Percentiles rank a stretch among this genome's conserved stretches.
Evolutionary conservation across 345 rosid genomes (phyloP).

Genomic region (Moricandia arvensis): DNA sequence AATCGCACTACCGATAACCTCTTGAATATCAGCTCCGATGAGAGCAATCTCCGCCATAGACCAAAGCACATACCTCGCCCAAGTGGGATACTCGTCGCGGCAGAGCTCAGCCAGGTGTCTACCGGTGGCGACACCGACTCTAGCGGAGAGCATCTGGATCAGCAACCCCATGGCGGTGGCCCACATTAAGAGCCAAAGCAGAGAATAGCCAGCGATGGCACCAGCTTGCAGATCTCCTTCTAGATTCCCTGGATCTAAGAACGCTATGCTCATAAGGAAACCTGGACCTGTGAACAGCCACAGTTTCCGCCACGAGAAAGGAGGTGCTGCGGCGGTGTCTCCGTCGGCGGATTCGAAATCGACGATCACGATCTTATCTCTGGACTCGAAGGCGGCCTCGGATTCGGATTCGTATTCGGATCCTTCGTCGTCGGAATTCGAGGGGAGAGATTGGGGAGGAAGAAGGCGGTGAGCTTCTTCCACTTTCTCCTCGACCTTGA

Average conservation of each 20-base stretch:
- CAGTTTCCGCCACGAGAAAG: conserved; percentile 83
- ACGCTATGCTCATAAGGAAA: conserved; percentile 93
- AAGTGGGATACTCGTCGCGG: conserved; percentile 80
- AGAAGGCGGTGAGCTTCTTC: conserved; percentile 54
- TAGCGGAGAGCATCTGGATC: conserved; percentile 82
- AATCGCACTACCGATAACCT: conserved; percentile 93
- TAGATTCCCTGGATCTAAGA: conserved; percentile 90
- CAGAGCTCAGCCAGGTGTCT: conserved; percentile 89
- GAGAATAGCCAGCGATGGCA: conserved; percentile 86
- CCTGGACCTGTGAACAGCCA: conserved; percentile 97
- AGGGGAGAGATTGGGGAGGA: conserved; percentile 29
- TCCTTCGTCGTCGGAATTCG: conserved; percentile 29
- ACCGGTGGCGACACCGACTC: conserved; percentile 92
- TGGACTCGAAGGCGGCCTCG: conserved; percentile 59
- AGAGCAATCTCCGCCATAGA: conserved; percentile 91
- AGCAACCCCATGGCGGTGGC: conserved; percentile 82
- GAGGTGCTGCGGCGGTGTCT: conserved; percentile 50
- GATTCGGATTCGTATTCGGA: too few relatives aligned
- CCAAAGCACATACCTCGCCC: conserved; percentile 85
- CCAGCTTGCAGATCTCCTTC: conserved; percentile 99
- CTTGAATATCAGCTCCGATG: conserved; percentile 95
- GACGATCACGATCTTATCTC: conserved; percentile 59
- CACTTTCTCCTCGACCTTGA: conserved; percentile 21
- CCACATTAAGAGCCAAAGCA: conserved; percentile 89
- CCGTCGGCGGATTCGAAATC: conserved; percentile 41